These are phyloP conservation scores for Ophiostoma ulmi DNA, from an alignment of 2,329 filamentous ascomycete species.

Conservation along the genomic window DNA sequence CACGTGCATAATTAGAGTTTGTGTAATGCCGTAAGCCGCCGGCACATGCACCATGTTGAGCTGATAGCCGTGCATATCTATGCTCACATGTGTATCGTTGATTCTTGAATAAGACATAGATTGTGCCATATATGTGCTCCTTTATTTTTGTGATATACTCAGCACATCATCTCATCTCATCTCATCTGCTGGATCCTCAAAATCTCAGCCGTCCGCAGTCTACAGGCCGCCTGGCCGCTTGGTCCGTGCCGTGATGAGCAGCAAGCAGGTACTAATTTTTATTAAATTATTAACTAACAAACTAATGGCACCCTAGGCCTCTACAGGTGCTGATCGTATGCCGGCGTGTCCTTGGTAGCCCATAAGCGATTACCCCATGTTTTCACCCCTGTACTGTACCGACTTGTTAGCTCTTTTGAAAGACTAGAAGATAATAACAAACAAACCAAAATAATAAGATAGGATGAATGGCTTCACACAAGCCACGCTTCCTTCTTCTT, in stretches of 20 bases:
- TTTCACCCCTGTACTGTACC: constrained; percentile 1
- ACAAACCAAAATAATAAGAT: not conserved
- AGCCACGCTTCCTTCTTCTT: not conserved
- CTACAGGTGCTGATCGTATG: constrained; percentile 1
- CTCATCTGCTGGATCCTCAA: not conserved
- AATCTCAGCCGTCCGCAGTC: not conserved
- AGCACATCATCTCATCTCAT: not conserved
- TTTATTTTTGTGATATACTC: no score
- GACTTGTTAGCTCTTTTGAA: not conserved
- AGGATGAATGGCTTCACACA: not conserved
- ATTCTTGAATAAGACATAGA: not conserved
- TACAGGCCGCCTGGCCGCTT: not conserved
- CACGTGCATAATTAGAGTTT: constrained; percentile 6
- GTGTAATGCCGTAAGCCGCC: constrained; percentile 1
- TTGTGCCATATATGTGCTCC: no score
- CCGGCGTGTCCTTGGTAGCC: constrained; percentile 3
- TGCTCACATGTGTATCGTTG: not conserved
- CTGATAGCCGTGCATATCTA: not conserved
- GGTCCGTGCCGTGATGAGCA: constrained; percentile 5
- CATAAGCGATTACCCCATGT: constrained; percentile 10
- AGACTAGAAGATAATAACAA: not conserved
- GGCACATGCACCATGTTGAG: not conserved
- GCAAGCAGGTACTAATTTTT: no score
- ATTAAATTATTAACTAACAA: not conserved
- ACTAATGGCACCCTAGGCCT: not conserved